Evolutionary conservation across 441 rosid genomes (phyloP), one percentile per base, ranked within the genome.

Genomic region (Melastoma candidum): DNA sequence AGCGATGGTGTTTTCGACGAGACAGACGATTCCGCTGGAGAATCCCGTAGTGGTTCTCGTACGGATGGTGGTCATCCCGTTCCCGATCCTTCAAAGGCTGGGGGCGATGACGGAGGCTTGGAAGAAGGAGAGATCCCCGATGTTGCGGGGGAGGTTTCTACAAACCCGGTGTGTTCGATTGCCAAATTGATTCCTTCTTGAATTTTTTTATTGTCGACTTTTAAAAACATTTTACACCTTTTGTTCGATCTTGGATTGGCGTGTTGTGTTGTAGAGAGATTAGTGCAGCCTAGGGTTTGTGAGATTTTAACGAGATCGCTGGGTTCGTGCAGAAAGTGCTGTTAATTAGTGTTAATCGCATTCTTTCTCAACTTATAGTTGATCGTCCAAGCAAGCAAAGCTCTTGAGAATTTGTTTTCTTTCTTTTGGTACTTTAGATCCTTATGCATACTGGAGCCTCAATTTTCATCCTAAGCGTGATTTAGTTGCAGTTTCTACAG

Each of bases 41-140:
- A 51, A 26, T 51, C 24, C 41, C 7, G n/a, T 7, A 27, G 44
- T 44, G 41, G 54, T 45, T 60, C 48, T 32, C 55, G 66, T 66
- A 55, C 66, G 47, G 58, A 70, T 48, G 46, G 61, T 29, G 55
- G 61, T 26, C 55, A 52, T 59, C 49, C 66, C 48, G 47, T 54
- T 57, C 62, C 57, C 43, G 49, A 32, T 32, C 3, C 48, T 47
- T 25, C 50, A 48, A 39, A 47, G 44, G 50, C 54, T 26, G 49
- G 56, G 25, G 48, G 53, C 57, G 84, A 68, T 63, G 80, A 89
- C 52, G 97, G 87, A 17, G 22, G 22, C 53, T 71, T 94, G 56
- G 99, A 94, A 76, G 99, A 94, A 66, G 99, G 99, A 45, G 99
- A 90, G 79, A 94, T 94, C 78, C 80, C 87, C 12, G 97, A 89